Base-by-base conservation (phyloP, 2,329 filamentous ascomycete genomes). In the Penicillium brasilianum region DNA sequence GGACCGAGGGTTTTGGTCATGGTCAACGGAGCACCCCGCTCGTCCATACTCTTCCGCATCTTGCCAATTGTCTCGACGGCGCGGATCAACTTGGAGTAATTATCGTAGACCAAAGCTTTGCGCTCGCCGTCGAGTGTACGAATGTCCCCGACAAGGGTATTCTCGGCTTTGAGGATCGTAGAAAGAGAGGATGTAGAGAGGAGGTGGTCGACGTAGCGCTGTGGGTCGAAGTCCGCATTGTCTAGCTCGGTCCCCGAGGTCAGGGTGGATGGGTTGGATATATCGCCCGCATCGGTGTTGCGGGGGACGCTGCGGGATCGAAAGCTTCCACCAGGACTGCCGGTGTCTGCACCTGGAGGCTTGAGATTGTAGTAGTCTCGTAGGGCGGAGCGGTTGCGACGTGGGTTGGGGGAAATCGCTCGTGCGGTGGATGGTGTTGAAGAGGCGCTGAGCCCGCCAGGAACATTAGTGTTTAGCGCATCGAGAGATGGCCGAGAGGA, bases 21-120 rank as follows among this genome's bases (percentile, higher is more conserved):
- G 0, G 76, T 77, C 69, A 82, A 71, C n/a, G 81, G 78, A 11
- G 76, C 74, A 2, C 77, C 73, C 4, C 77, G 72, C 52, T 80
- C 78, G 65, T 82, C 80, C 76, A 83, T 81, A 59, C 79, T 81
- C 59, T 70, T 72, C 34, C 80, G 74, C 80, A 83, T 82, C 80
- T 91, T 92, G 53, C 91, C 86, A 71, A 99, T 99, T 3, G 94
- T 98, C 77, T 97, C 94, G 11, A 96, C 97, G 1, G 95, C 95
- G n/a, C 90, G 87, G 67, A 99, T 97, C 67, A 99, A 80, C 79
- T 98, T 98, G 69, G 90, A 95, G 77, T 98, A 99, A 75, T 99
- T 99, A 76, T 99, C 94, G 76, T 99, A 99, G 4, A 99, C 95
- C 63, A 99, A 80, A 1, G 94, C 93, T 80, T 99, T 99, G 77